These are phyloP conservation scores for Bolboschoenoplectus hybrid DNA, from an alignment of 202 grass and related monocot species.

Conservation along the genomic window DNA sequence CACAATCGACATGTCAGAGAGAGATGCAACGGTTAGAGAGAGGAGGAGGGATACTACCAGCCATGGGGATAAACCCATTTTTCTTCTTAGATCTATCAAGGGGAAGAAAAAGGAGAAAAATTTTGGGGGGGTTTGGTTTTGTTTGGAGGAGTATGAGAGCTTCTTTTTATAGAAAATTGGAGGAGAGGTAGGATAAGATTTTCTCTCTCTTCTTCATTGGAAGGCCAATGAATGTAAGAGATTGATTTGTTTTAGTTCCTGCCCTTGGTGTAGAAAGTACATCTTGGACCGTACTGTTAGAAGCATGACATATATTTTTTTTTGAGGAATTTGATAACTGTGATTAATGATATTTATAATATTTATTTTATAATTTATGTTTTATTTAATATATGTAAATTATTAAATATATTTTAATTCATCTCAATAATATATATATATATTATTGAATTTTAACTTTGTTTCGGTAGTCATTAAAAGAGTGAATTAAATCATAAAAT, in stretches of 20 bases:
- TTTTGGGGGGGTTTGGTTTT: slow-evolving; percentile 14
- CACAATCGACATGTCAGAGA: slow-evolving; percentile 75
- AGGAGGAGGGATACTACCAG: slow-evolving; percentile 19
- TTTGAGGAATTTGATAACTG: no score
- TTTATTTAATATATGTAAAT: no score
- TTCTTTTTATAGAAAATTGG: slow-evolving; percentile 43
- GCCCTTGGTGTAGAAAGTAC: slow-evolving; percentile 5
- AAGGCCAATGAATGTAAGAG: neutral
- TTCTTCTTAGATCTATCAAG: slow-evolving; percentile 26
- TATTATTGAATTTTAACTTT: no score
- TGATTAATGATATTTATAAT: no score
- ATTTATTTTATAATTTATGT: no score
- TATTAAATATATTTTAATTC: no score
- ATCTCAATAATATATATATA: no score
- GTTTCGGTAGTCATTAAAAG: no score
- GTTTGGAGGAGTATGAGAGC: neutral
- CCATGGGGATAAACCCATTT: slow-evolving; percentile 44
- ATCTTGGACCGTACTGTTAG: neutral
- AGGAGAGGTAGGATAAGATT: slow-evolving; percentile 30
- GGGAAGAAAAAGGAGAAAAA: neutral
- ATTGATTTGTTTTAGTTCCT: neutral
- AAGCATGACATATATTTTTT: neutral
- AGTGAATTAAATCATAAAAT: no score
- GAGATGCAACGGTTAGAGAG: slow-evolving; percentile 7
- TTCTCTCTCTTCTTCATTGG: slow-evolving; percentile 30